Conservation (phyloP, 305 asterid genomes). For the Fraxinus latifolia region DNA sequence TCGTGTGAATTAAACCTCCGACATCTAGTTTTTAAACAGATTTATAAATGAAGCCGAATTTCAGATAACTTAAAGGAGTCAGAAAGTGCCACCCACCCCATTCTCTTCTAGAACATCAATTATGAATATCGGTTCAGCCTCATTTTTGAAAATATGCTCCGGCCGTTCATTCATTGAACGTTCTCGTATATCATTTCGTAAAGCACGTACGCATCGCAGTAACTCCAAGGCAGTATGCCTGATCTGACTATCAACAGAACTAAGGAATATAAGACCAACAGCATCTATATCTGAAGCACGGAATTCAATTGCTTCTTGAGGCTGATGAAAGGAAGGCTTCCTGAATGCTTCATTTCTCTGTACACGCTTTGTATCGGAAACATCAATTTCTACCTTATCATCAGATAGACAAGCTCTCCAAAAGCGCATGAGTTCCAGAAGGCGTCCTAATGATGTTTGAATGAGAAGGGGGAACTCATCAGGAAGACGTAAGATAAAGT, state of each 20-base stretch:
- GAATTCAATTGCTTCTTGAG: constrained; percentile 82
- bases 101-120: constrained; percentile 99
- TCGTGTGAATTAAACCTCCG: constrained; percentile 11
- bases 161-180: constrained; percentile 58
- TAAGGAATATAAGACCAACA: constrained; percentile 95
- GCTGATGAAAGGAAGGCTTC: constrained; percentile 76
- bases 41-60: constrained; percentile 19
- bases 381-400: constrained; percentile 60
- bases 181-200: constrained; percentile 79
- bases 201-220: constrained; percentile 88
- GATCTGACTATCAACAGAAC: constrained; percentile 98
- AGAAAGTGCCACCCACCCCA: constrained; percentile 65
- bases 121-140: constrained; percentile 91
- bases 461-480: constrained; percentile 99
- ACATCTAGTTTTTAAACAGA: constrained; percentile 11
- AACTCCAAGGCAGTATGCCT: constrained; percentile 98
- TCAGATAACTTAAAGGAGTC: constrained; percentile 22
- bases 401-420: constrained; percentile 93
- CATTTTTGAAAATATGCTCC: constrained; percentile 56
- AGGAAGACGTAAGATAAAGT: constrained; percentile 85
- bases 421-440: constrained; percentile 93
- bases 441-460: constrained; percentile 97
- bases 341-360: constrained; percentile 87
- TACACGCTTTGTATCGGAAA: constrained; percentile 61
- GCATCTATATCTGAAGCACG: constrained; percentile 98